These are phyloP conservation scores for Bruguiera gymnorhiza DNA, from an alignment of 345 rosid genomes.

Conservation along the genomic window DNA sequence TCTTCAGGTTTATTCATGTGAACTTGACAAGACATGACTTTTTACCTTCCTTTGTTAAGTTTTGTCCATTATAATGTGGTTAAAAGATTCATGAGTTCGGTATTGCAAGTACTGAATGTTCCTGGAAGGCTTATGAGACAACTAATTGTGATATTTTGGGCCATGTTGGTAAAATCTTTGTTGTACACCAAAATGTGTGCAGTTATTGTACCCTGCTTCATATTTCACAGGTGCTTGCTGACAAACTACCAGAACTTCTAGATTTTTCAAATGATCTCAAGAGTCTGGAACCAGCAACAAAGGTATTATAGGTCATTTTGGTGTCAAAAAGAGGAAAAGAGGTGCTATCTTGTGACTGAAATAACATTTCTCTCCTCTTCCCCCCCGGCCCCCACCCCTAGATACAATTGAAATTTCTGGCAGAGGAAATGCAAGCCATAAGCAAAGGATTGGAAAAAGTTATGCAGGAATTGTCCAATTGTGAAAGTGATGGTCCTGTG, in stretches of 20 bases:
- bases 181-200: not conserved
- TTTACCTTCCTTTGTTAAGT: not conserved
- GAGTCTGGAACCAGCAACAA: constrained; percentile 70
- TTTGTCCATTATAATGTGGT: not conserved
- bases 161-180: constrained; percentile 1
- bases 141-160: not conserved
- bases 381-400: constrained; percentile 5
- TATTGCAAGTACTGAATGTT: too few species aligned
- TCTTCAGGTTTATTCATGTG: not conserved
- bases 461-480: constrained; percentile 72
- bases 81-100: too few species aligned
- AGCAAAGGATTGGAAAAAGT: constrained; percentile 95
- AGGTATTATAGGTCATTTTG: constrained; percentile 40
- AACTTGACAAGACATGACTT: not conserved
- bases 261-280: constrained; percentile 70
- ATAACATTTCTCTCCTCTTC: constrained; percentile 10
- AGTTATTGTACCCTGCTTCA: constrained; percentile 18
- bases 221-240: constrained; percentile 69
- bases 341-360: constrained; percentile 15
- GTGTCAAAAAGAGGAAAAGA: not conserved
- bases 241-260: constrained; percentile 75
- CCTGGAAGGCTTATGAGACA: not conserved
- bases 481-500: constrained; percentile 82
- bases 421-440: constrained; percentile 97
- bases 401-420: constrained; percentile 91